Conservation (phyloP, 2,329 filamentous ascomycete genomes). For the Pyrenochaeta sp. region DNA sequence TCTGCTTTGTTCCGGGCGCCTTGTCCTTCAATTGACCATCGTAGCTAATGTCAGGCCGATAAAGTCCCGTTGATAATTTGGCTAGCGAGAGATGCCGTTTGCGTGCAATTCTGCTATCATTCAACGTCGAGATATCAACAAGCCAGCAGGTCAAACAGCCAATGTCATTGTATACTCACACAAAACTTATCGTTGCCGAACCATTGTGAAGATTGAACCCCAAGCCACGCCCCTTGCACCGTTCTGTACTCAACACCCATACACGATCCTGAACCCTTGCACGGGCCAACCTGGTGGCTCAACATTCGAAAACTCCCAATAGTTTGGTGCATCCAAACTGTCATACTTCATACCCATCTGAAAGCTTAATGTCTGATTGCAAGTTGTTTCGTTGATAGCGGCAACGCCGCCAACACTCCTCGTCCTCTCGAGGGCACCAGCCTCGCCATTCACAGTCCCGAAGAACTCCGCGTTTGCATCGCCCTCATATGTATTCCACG, state of each 20-base stretch:
- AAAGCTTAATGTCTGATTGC: conserved; percentile 40
- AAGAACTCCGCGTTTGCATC: conserved; percentile 17
- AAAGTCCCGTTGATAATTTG: too few species aligned
- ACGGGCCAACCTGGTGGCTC: conserved; percentile 31
- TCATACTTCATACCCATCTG: conserved; percentile 39
- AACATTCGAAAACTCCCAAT: conserved; percentile 38
- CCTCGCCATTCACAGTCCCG: conserved; percentile 33
- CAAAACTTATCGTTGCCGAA: background rate
- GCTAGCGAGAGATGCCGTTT: too few species aligned
- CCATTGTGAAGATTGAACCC: background rate
- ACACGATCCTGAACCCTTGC: conserved; percentile 38
- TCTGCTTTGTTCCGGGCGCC: too few species aligned
- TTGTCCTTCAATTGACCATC: too few species aligned
- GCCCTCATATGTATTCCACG: conserved; percentile 32
- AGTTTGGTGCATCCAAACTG: conserved; percentile 30
- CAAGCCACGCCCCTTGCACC: background rate
- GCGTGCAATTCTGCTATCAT: too few species aligned
- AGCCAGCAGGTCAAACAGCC: too few species aligned
- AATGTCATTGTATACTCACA: too few species aligned
- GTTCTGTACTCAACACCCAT: conserved; percentile 27
- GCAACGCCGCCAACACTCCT: conserved; percentile 25
- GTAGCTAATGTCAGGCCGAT: too few species aligned
- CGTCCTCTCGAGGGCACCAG: conserved; percentile 18
- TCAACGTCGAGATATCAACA: too few species aligned
- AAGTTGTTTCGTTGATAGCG: conserved; percentile 24